Percentiles rank a stretch among this genome's conserved stretches.
Evolutionary conservation across 192 early-diverging fungal species (phyloP).

Genomic region (Obelidium mucronatum): DNA sequence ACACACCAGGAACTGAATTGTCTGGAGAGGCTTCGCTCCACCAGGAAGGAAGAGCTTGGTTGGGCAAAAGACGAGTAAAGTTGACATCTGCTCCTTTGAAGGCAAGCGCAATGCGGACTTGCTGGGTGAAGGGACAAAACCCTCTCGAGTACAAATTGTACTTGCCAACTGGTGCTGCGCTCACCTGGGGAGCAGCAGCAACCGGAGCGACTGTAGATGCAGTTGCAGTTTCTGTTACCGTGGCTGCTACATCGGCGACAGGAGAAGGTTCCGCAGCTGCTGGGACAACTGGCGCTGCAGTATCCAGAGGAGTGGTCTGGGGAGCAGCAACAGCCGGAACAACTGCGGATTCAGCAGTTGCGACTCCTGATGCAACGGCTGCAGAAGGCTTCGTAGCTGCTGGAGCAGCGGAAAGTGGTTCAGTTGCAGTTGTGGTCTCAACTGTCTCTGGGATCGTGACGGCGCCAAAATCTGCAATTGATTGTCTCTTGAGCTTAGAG

Average conservation of each 20-base stretch:
- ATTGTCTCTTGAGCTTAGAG: neutral
- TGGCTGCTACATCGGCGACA: neutral
- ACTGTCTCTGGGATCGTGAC: too few species aligned
- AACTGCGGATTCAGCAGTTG: too few species aligned
- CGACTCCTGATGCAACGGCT: too few species aligned
- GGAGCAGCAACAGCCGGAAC: too few species aligned
- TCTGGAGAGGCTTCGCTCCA: neutral
- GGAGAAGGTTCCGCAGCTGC: neutral
- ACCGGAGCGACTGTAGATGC: too few species aligned
- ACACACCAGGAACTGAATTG: neutral
- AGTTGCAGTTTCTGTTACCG: neutral
- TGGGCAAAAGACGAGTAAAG: neutral
- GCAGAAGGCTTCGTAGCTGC: neutral
- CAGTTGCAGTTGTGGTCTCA: too few species aligned
- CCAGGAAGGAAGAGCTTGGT: slow-evolving; percentile 1
- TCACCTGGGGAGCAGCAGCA: neutral
- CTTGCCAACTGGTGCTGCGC: neutral
- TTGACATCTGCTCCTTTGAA: neutral
- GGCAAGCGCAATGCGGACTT: slow-evolving; percentile 31
- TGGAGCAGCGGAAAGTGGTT: neutral
- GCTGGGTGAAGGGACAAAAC: slow-evolving; percentile 32
- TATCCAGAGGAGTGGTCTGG: neutral
- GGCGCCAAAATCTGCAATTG: neutral
- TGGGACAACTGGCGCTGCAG: neutral
- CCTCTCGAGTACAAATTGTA: slow-evolving; percentile 33